Base-by-base conservation (phyloP, 2,329 filamentous ascomycete species). In the Chalara sp. region DNA sequence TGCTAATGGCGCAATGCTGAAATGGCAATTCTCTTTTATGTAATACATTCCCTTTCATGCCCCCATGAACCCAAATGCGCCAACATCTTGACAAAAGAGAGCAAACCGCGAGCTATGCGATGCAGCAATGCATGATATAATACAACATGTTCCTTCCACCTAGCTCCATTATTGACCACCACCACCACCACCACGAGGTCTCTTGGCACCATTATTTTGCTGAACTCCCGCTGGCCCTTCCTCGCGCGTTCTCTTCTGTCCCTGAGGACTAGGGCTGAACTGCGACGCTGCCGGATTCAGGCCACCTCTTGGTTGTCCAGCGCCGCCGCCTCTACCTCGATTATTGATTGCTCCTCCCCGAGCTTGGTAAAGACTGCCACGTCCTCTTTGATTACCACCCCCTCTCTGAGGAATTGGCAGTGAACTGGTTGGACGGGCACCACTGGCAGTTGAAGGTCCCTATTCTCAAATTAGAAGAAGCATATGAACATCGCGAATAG, bases 131-230 rank as follows among this genome's bases (percentile, higher is more conserved):
- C 61, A 63, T 63, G 49, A 60, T 64, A 65, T 60, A 63, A 63
- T 47, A 46, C 45, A 53, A 44, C 56, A 33, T 37, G 48, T 47
- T 49, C 44, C 47, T 45, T 50, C 46, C 47, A 37, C 35, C 35
- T 37, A 37, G 31, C 29, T 48, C 44, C 45, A 33, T 49, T 54
- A 56, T 30, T 59, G 56, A 42, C 56, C 53, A 37, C n/a, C 35
- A 37, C 50, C 49, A 56, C 61, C 61, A 13, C 64, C 65, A 5
- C 73, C 74, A 55, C 74, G 63, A 56, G 73, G 71, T 56, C 74
- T 67, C 63, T 77, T 77, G 39, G 72, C 73, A 46, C 61, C 65
- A 53, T 60, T 68, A 21, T 55, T 61, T 49, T 61, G 60, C 21
- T 53, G 55, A 30, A 53, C 44, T 44, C 63, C 68, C 41, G 47